Base-by-base conservation (phyloP, 140 eudicot species). In the Artemisia princeps region DNA sequence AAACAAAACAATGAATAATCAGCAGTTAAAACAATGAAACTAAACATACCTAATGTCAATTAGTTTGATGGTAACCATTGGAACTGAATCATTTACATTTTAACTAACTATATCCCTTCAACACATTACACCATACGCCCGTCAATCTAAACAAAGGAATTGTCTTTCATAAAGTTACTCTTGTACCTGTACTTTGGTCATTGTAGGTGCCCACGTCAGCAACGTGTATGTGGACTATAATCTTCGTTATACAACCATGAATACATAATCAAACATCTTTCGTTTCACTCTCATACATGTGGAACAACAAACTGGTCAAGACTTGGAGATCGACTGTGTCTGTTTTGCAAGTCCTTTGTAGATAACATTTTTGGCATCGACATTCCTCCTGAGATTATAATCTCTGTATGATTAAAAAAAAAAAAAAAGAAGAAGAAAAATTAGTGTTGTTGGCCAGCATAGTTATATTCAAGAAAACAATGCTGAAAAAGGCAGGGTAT, bases 371-470 rank as follows among this genome's bases (percentile, higher is more conserved):
- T 62, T 69, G 76, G 80, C 68, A 71, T 65, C 19, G 66, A 68
- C 76, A 79, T 79, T 59, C 80, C 80, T 63, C 80, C 80, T 24
- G 76, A 69, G 60, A 76, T 76, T 46, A 76, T 59, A 55, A 76
- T 76, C 72, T 76, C 80, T 76, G 80, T 15, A 64, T 12, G 23
- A 51, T 4, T 17, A 17, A 17, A 17, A 17, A 17, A 17, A 17
- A 17, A 17, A 12, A 3, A 74, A 42, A 62, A 1, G 8, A 3
- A 20, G 42, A 6, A 33, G 1, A 33, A 33, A 33, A 33, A 33
- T 0, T 33, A 54, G 1, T 70, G 9, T 8, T 2, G 3, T 40
- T 37, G 9, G 54, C 20, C 63, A 20, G 46, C 54, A 40, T 10
- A 60, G 23, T 15, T 52, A 70, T 48, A 17, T 51, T 51, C 24